These are phyloP conservation scores for Udeniomyces megalosporus DNA, from an alignment of 768 basidiomycete species.

Conservation along the genomic window DNA sequence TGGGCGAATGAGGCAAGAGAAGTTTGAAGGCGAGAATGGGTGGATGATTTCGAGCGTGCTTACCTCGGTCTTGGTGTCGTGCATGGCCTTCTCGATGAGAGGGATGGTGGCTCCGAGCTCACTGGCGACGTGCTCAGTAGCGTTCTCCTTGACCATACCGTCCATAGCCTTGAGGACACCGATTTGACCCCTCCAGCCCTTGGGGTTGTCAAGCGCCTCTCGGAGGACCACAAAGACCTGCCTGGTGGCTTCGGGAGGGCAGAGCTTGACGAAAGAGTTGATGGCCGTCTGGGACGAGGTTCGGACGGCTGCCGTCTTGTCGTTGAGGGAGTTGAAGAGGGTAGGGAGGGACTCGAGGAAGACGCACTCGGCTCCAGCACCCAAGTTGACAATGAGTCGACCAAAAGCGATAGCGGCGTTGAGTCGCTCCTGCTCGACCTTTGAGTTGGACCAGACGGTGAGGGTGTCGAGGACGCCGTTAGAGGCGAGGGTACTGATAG, in stretches of 20 bases:
- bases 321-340: constrained; percentile 71
- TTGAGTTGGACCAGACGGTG: constrained; percentile 32
- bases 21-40: neutral
- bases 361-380: constrained; percentile 50
- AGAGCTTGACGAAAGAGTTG: constrained; percentile 66
- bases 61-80: constrained; percentile 91
- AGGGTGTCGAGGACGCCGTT: constrained; percentile 42
- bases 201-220: constrained; percentile 42
- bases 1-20: neutral
- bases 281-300: constrained; percentile 59
- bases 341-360: constrained; percentile 60
- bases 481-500: constrained; percentile 8
- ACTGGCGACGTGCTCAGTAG: constrained; percentile 60
- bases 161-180: constrained; percentile 77
- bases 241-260: constrained; percentile 67
- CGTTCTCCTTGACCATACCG: constrained; percentile 45
- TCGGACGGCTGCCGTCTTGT: constrained; percentile 86
- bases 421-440: constrained; percentile 26
- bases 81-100: constrained; percentile 76
- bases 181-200: constrained; percentile 93
- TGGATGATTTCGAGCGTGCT: no score
- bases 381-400: constrained; percentile 27
- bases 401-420: constrained; percentile 29
- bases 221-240: constrained; percentile 46
- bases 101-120: constrained; percentile 69